Percentiles rank a stretch among this genome's conserved stretches.
Conservation (phyloP, 176 grass and related monocot genomes). For the Aegilops longissima region DNA sequence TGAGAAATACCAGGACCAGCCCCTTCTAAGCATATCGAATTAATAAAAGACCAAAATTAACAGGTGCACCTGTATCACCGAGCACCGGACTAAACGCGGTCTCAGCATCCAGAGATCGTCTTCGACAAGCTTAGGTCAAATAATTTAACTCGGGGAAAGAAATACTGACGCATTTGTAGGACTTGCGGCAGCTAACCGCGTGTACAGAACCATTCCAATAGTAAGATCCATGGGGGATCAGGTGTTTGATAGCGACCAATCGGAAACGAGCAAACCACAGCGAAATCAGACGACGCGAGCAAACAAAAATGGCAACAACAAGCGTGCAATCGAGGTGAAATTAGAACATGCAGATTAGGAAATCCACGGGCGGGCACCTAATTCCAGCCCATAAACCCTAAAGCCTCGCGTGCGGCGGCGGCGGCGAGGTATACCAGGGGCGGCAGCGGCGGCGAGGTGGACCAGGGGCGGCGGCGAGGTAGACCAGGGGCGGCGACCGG, state of each 20-base stretch:
- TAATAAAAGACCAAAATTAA: background rate
- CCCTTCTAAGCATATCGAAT: background rate
- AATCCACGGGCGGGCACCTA: background rate
- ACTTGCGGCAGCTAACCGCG: background rate
- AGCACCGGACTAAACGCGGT: background rate
- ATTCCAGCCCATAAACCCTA: background rate
- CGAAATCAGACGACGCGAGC: background rate
- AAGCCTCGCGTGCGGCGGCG: background rate
- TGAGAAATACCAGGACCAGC: background rate
- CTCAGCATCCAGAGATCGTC: conserved; percentile 1
- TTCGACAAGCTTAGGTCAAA: background rate
- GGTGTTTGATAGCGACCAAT: background rate
- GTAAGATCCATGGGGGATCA: background rate
- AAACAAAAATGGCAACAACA: background rate
- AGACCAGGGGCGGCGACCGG: too few species aligned
- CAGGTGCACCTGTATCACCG: background rate
- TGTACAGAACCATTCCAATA: background rate
- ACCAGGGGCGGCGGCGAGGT: too few species aligned
- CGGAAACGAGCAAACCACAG: background rate
- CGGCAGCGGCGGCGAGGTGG: too few species aligned
- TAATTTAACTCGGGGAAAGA: background rate
- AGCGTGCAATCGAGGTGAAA: background rate
- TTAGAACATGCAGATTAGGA: background rate
- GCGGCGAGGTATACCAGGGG: too few species aligned
- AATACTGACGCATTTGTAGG: background rate